A percentile compares a stretch with the other conserved stretches of the same genome.
Evolutionary conservation across 2,329 filamentous ascomycete genomes (phyloP).

Genomic region (Alternaria viburni): DNA sequence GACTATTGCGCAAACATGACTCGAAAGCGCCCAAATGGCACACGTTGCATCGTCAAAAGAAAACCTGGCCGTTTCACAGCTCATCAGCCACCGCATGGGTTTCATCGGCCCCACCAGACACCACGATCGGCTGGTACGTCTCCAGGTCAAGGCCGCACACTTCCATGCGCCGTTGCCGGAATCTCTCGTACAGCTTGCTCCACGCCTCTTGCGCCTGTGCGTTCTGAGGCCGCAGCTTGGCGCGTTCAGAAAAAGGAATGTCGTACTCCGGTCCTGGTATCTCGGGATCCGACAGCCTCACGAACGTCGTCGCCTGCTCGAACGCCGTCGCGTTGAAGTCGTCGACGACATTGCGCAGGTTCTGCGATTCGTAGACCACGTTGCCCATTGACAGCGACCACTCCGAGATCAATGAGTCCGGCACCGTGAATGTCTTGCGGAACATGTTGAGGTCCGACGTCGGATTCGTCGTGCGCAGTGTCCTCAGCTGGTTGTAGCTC

Average conservation of each 20-base stretch:
- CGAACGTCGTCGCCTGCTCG: slow-evolving; percentile 52
- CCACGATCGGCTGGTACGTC: slow-evolving; percentile 41
- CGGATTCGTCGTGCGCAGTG: slow-evolving; percentile 30
- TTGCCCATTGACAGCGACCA: slow-evolving; percentile 48
- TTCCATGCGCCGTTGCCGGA: slow-evolving; percentile 58
- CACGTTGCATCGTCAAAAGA: slow-evolving; percentile 4
- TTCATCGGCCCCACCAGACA: slow-evolving; percentile 16
- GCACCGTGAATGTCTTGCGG: slow-evolving; percentile 37
- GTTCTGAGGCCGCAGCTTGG: slow-evolving; percentile 52
- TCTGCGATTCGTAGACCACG: slow-evolving; percentile 45
- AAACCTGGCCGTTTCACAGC: slow-evolving; percentile 12
- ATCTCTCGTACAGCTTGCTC: slow-evolving; percentile 58
- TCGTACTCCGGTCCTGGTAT: slow-evolving; percentile 60
- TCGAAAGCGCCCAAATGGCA: not conserved
- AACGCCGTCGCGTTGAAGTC: slow-evolving; percentile 56
- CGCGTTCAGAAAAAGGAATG: slow-evolving; percentile 52
- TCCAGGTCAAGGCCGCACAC: slow-evolving; percentile 61
- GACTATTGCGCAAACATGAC: not conserved
- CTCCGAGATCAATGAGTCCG: slow-evolving; percentile 46
- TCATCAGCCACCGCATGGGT: slow-evolving; percentile 6
- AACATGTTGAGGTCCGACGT: slow-evolving; percentile 44
- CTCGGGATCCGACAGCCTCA: slow-evolving; percentile 56
- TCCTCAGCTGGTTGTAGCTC: slow-evolving; percentile 39
- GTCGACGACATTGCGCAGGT: slow-evolving; percentile 35
- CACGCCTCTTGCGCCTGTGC: slow-evolving; percentile 56